phyloP scores from a whole-genome alignment of 495 filamentous ascomycete genomes.

The Penicillium coprophilum region DNA sequence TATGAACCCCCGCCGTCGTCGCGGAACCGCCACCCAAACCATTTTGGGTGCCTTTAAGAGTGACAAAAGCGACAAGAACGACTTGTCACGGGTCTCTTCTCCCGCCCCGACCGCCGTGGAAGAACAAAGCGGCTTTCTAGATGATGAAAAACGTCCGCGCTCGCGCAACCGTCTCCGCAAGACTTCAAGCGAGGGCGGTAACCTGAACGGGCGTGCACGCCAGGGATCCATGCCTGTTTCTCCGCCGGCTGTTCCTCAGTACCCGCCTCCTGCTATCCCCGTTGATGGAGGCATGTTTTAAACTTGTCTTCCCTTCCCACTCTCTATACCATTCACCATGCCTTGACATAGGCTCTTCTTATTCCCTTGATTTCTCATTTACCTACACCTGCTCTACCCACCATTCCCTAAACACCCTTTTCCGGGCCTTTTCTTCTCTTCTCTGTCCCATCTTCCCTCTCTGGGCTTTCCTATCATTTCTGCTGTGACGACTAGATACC shows the following conservation, averaged over 20 bases:
- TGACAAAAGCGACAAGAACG: slow-evolving; percentile 41
- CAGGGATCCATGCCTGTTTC: slow-evolving; percentile 41
- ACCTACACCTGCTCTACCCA: slow-evolving; percentile 10
- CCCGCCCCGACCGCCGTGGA: slow-evolving; percentile 35
- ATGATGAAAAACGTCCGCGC: slow-evolving; percentile 50
- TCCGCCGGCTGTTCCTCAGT: slow-evolving; percentile 38
- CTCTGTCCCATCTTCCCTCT: slow-evolving; percentile 23
- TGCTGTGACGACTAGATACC: slow-evolving; percentile 17
- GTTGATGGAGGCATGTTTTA: slow-evolving; percentile 50
- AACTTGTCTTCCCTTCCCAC: slow-evolving; percentile 1
- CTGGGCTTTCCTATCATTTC: slow-evolving; percentile 11
- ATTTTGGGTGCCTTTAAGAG: slow-evolving; percentile 53
- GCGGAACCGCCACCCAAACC: slow-evolving; percentile 53
- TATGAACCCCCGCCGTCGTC: slow-evolving; percentile 68
- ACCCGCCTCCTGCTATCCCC: slow-evolving; percentile 40
- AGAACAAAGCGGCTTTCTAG: slow-evolving; percentile 50
- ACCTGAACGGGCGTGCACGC: slow-evolving; percentile 40
- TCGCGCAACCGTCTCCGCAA: slow-evolving; percentile 55
- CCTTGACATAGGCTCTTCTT: slow-evolving; percentile 10
- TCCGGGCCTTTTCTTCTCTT: not conserved
- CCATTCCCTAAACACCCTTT: not conserved
- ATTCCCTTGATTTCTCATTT: slow-evolving; percentile 18
- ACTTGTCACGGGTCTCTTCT: slow-evolving; percentile 28
- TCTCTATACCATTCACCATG: slow-evolving; percentile 5
- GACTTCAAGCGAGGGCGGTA: slow-evolving; percentile 47